Conservation (phyloP, 2,329 filamentous ascomycete genomes). For the Blumeriella jaapii region DNA sequence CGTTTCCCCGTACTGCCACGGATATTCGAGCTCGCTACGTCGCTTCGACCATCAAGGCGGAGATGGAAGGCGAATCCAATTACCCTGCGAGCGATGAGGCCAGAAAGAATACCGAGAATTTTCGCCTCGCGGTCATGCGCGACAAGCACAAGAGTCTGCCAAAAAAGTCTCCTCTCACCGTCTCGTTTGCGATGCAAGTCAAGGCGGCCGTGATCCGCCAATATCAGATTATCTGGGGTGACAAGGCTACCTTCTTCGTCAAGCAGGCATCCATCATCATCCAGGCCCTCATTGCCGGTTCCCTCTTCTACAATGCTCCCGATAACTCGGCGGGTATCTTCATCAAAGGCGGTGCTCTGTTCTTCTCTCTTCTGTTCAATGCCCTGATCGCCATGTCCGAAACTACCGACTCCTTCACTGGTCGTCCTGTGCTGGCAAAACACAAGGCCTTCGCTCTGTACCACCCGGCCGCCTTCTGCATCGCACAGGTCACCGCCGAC, state of each 20-base stretch:
- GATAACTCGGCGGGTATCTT: conserved; percentile 48
- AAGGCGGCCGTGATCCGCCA: conserved; percentile 45
- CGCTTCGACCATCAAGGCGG: conserved; percentile 36
- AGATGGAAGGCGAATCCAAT: conserved; percentile 44
- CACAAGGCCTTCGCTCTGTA: conserved; percentile 46
- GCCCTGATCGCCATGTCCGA: conserved; percentile 53
- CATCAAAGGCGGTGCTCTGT: conserved; percentile 50
- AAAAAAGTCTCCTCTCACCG: conserved; percentile 43
- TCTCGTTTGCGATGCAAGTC: conserved; percentile 43
- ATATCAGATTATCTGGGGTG: conserved; percentile 54
- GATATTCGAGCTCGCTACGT: conserved; percentile 39
- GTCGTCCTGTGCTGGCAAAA: conserved; percentile 46
- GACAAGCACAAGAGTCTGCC: conserved; percentile 45
- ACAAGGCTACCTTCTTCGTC: conserved; percentile 51
- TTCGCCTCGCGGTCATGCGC: conserved; percentile 38
- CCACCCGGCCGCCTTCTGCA: conserved; percentile 47
- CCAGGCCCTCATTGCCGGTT: conserved; percentile 52
- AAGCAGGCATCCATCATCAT: conserved; percentile 46
- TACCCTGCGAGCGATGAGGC: conserved; percentile 42
- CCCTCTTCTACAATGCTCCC: conserved; percentile 55
- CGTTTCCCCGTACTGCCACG: conserved; percentile 35
- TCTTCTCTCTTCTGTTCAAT: conserved; percentile 53
- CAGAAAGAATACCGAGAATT: conserved; percentile 34
- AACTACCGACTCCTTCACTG: conserved; percentile 50
- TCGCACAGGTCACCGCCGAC: conserved; percentile 38